Evolutionary conservation across 805 yeast genomes (phyloP).

Genomic region (Torulaspora gathmanii): DNA sequence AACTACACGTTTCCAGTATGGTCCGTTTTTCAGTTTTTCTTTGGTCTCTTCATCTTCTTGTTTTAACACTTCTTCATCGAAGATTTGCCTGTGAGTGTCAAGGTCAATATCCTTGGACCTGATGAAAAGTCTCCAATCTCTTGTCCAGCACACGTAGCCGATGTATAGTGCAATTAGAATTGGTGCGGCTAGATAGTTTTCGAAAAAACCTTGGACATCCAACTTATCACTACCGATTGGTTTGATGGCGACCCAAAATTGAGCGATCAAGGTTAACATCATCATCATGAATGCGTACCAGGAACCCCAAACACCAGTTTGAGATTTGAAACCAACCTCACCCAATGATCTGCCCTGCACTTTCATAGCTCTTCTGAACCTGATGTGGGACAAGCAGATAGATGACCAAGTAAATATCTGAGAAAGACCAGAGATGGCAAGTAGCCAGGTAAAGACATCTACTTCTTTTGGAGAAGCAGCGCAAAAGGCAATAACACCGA

Average conservation of each 20-base stretch:
- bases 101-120: slow-evolving; percentile 33
- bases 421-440: slow-evolving; percentile 57
- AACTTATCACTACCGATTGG: slow-evolving; percentile 41
- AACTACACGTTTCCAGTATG: slow-evolving; percentile 26
- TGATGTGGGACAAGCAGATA: slow-evolving; percentile 51
- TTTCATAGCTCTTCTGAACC: slow-evolving; percentile 55
- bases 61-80: slow-evolving; percentile 32
- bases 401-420: slow-evolving; percentile 60
- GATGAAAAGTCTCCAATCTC: slow-evolving; percentile 39
- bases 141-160: slow-evolving; percentile 45
- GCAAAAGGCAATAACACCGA: slow-evolving; percentile 61
- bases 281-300: slow-evolving; percentile 48
- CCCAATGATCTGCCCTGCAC: slow-evolving; percentile 48
- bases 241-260: slow-evolving; percentile 61
- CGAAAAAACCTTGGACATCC: slow-evolving; percentile 43
- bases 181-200: slow-evolving; percentile 45
- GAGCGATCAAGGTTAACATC: slow-evolving; percentile 49
- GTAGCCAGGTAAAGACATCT: slow-evolving; percentile 58
- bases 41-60: slow-evolving; percentile 34
- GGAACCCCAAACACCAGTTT: slow-evolving; percentile 51
- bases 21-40: slow-evolving; percentile 30
- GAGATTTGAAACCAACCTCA: slow-evolving; percentile 52
- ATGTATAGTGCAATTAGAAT: slow-evolving; percentile 42
- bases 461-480: slow-evolving; percentile 58
- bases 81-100: slow-evolving; percentile 30